Evolutionary conservation across 805 yeast species (phyloP), one percentile per base, ranked within the genome.

Genomic region (Candida schatavii): DNA sequence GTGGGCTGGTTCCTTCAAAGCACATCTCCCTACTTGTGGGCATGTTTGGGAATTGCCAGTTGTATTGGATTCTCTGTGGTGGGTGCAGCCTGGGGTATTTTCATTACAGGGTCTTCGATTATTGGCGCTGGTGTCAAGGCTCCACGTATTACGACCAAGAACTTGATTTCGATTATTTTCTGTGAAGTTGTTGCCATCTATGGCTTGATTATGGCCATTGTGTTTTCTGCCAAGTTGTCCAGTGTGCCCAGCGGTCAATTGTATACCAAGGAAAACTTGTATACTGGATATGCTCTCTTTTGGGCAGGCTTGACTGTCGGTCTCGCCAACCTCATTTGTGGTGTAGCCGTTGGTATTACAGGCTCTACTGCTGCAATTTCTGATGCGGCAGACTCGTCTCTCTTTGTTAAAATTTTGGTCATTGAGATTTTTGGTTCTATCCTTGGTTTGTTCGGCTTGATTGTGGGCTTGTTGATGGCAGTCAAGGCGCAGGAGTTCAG

Each of bases 51-150:
- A 42, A 88, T 93, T 48, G 83, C 86, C 13, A 68, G 81, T 39
- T 91, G 99, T 68, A 89, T 95, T 52, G 98, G 98, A 11, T 76
- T 93, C 45, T 83, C 95, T 37, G 97, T 93, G 13, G 84, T 90
- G 32, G 99, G 99, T 30, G 99, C 99, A 13, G 98, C 98, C 4
- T 93, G 99, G 99, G 99, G 99, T 49, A 93, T 93, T 52, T 93
- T 91, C 63, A 78, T 93, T 47, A 91, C 98, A 2, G 99, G 99
- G 31, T 75, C 97, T 1, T 81, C 97, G 22, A 87, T 93, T 53
- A 69, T 93, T 47, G 99, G 99, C 54, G 99, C 99, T 2, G 99
- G 99, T 72, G 97, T 93, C 46, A 87, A 87, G 64, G 93, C 96
- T 11, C 99, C 99, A 40, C 77, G 98, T 62, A 95, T 93, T 61